phyloP scores from a whole-genome alignment of 257 asterid species.

The Solanum gandarillasii region DNA sequence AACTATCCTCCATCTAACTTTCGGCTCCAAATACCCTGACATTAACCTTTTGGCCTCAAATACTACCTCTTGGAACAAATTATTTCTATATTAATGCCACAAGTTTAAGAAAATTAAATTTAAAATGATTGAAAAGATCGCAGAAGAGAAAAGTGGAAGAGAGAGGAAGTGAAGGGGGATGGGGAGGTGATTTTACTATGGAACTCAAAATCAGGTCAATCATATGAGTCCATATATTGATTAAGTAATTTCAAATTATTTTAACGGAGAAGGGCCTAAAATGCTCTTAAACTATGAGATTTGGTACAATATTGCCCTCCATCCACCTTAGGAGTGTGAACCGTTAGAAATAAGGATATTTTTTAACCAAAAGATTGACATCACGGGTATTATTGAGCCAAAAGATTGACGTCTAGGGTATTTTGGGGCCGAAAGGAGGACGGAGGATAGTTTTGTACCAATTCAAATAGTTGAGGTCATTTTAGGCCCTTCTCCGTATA shows the following conservation, averaged over 20 bases:
- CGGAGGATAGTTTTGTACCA: background rate
- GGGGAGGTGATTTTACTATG: background rate
- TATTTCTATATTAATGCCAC: background rate
- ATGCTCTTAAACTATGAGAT: background rate
- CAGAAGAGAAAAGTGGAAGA: background rate
- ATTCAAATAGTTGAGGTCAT: background rate
- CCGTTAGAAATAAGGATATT: background rate
- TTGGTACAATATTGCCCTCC: background rate
- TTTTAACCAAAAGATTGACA: background rate
- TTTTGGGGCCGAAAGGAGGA: background rate
- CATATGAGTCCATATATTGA: background rate
- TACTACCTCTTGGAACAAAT: background rate
- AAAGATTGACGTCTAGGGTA: background rate
- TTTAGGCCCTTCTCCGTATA: background rate
- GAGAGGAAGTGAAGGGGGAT: background rate
- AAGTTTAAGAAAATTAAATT: too few relatives aligned
- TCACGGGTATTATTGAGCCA: background rate
- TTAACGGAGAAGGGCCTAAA: background rate
- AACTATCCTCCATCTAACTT: background rate
- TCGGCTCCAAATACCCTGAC: background rate
- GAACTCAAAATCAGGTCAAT: background rate
- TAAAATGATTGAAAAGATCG: background rate
- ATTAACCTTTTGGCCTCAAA: background rate
- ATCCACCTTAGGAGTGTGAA: background rate
- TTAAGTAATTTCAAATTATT: background rate